These are phyloP conservation scores for Carex pumila DNA, from an alignment of 176 grass and related monocot species.

Conservation along the genomic window DNA sequence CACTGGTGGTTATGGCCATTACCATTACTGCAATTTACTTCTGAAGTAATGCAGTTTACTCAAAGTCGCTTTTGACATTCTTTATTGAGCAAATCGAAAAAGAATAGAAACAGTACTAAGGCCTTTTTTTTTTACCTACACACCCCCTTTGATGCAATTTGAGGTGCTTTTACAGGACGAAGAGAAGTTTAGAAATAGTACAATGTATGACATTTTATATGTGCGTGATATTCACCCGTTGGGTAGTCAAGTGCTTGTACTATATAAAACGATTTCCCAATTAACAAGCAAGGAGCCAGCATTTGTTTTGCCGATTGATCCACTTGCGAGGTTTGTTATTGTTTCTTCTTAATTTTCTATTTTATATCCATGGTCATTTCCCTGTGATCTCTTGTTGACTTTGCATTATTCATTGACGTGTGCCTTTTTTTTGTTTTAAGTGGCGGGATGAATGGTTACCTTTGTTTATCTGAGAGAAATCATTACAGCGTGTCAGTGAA, in stretches of 20 bases:
- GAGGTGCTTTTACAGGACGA: constrained; percentile 49
- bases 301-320: constrained; percentile 55
- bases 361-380: constrained; percentile 15
- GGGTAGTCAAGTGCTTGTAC: constrained; percentile 45
- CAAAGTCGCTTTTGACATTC: neutral
- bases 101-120: neutral
- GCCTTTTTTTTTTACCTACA: neutral
- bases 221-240: constrained; percentile 67
- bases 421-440: constrained; percentile 23
- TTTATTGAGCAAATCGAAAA: neutral
- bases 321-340: constrained; percentile 59
- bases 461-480: constrained; percentile 81
- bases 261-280: constrained; percentile 56
- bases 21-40: neutral
- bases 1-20: neutral
- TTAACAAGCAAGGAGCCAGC: constrained; percentile 35
- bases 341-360: constrained; percentile 21
- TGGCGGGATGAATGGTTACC: constrained; percentile 92
- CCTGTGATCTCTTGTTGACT: neutral
- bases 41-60: neutral
- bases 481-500: constrained; percentile 30
- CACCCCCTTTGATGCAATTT: neutral
- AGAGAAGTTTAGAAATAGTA: constrained; percentile 84
- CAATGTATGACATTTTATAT: constrained; percentile 81
- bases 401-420: constrained; percentile 4